Base-by-base conservation (phyloP, 768 basidiomycete species). In the Chlorophyllum brunneum region DNA sequence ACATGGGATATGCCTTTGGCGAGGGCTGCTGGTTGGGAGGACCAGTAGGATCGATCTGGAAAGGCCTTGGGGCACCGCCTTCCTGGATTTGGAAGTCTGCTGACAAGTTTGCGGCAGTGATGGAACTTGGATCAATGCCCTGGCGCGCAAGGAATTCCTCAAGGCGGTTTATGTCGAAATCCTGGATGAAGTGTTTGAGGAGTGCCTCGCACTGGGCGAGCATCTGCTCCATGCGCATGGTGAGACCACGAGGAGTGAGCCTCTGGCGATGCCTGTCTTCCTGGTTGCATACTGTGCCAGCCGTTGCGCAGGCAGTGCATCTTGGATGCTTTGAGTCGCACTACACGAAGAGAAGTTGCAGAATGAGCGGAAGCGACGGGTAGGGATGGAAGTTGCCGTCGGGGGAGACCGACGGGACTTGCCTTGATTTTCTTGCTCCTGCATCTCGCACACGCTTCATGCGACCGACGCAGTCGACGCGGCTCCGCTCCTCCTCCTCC, bases 341-440 rank as follows among this genome's bases (percentile, higher is more conserved):
- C 91, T 93, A n/a, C n/a, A n/a, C n/a, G 64, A 52, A 61, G 48
- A 56, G 59, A 59, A n/a, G n/a, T n/a, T n/a, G n/a, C n/a, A n/a
- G 62, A 67, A 65, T 57, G 58, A 56, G 58, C 37, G 59, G 57
- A 60, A 65, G 67, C 69, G 62, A 66, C 67, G 65, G 70, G 67
- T 71, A 69, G 66, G 67, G 68, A 70, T 83, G 86, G 85, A 81
- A 85, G 79, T 86, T 88, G 86, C 86, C 85, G 85, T 82, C 85
- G 86, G 85, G 78, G 73, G 70, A 69, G 68, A 76, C 82, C 83
- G 82, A 73, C 75, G 76, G 74, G 71, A 75, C 75, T 76, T 77
- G 83, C 88, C 88, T 93, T 93, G 73, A 93, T 93, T 86, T 93
- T 93, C 83, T 93, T 92, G 75, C 85, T 86, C 80, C 91, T 88